A percentile compares a stretch with the other conserved stretches of the same genome.
These are phyloP conservation scores for Hyaloscypha hepaticicola DNA, from an alignment of 495 filamentous ascomycete genomes.

Conservation along the genomic window DNA sequence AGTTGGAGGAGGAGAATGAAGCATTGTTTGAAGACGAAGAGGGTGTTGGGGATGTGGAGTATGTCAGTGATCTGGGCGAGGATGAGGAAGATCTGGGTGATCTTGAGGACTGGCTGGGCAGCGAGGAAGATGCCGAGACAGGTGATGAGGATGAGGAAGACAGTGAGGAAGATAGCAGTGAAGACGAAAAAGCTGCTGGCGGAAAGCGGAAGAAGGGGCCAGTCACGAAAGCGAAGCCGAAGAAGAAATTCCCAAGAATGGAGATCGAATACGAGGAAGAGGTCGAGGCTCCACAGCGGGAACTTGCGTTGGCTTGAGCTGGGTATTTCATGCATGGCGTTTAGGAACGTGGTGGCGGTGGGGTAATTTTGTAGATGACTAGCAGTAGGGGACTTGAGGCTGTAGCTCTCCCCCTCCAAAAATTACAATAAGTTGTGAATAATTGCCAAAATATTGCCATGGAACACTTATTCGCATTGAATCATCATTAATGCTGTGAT, in stretches of 20 bases:
- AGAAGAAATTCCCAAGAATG: conserved; percentile 58
- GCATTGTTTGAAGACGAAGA: conserved; percentile 65
- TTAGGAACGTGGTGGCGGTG: neutral
- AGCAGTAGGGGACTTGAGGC: neutral
- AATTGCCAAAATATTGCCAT: neutral
- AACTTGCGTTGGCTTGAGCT: conserved; percentile 23
- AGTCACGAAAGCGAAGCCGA: conserved; percentile 55
- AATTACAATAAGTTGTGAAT: neutral
- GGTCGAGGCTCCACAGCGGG: conserved; percentile 30
- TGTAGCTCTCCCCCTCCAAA: neutral
- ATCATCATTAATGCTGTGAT: neutral
- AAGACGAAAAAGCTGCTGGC: conserved; percentile 52
- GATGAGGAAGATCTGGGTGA: conserved; percentile 48
- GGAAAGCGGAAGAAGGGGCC: conserved; percentile 66
- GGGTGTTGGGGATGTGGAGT: conserved; percentile 78
- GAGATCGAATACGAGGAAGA: conserved; percentile 76
- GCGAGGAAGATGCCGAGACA: conserved; percentile 51
- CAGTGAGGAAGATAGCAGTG: conserved; percentile 46
- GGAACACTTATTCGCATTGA: too few relatives aligned
- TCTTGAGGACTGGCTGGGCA: conserved; percentile 37
- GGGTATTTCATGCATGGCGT: conserved; percentile 10
- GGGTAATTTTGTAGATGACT: neutral
- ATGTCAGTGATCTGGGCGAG: conserved; percentile 64
- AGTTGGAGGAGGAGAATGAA: conserved; percentile 64
- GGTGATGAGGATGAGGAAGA: conserved; percentile 47